Conservation (phyloP, 2,329 filamentous ascomycete species). For the Epichloe uncinata region DNA sequence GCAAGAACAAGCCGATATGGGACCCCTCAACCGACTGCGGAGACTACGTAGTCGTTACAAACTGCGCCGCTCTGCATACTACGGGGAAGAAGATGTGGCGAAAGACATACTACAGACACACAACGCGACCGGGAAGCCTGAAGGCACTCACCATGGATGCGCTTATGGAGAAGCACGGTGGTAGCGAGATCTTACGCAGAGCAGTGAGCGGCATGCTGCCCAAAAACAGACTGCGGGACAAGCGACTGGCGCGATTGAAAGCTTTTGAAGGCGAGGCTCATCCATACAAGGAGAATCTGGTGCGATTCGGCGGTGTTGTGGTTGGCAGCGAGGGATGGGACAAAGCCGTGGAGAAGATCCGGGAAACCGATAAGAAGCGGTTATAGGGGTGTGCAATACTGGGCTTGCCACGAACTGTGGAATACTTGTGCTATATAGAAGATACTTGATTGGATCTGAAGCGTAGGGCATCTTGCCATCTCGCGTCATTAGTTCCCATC, state of each 20-base stretch:
- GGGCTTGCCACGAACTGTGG: neutral
- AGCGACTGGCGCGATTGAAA: slow-evolving; percentile 78
- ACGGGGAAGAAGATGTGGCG: slow-evolving; percentile 88
- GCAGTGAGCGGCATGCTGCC: slow-evolving; percentile 96
- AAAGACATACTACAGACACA: slow-evolving; percentile 94
- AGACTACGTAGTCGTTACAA: slow-evolving; percentile 92
- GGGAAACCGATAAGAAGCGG: slow-evolving; percentile 34
- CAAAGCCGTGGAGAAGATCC: slow-evolving; percentile 34
- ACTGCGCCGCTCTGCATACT: slow-evolving; percentile 73
- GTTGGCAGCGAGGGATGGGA: slow-evolving; percentile 43
- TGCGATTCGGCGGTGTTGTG: slow-evolving; percentile 52
- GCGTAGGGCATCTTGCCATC: neutral
- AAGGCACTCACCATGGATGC: slow-evolving; percentile 87
- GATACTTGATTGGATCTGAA: neutral
- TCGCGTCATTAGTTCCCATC: neutral
- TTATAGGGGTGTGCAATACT: slow-evolving; percentile 25
- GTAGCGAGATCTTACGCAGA: slow-evolving; percentile 77
- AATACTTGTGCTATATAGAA: neutral
- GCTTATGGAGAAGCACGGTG: slow-evolving; percentile 88
- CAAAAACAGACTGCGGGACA: slow-evolving; percentile 86
- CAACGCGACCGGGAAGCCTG: slow-evolving; percentile 75
- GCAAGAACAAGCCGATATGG: slow-evolving; percentile 97
- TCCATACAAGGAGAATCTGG: slow-evolving; percentile 80
- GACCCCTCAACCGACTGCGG: slow-evolving; percentile 97
- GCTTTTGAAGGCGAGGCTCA: slow-evolving; percentile 88